Evolutionary conservation across 805 yeast genomes (phyloP).

Genomic region (Saccharomyces mikatae): DNA sequence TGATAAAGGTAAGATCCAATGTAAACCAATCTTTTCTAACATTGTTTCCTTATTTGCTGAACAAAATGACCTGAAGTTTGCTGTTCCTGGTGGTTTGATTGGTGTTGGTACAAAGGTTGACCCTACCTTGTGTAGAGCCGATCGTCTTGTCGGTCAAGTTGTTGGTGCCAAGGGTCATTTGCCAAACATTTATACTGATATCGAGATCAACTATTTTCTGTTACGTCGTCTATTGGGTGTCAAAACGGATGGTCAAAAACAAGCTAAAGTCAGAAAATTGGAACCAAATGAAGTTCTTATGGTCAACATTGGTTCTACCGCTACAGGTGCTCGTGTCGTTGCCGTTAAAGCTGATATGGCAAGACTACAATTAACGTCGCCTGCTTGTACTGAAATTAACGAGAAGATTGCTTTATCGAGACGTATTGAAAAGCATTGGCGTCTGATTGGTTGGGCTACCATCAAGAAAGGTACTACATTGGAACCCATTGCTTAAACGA

Average conservation of each 20-base stretch:
- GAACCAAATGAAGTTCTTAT: conserved; percentile 91
- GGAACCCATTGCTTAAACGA: conserved; percentile 50
- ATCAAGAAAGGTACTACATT: conserved; percentile 87
- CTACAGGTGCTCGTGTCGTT: conserved; percentile 97
- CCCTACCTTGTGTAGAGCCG: conserved; percentile 98
- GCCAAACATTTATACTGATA: conserved; percentile 94
- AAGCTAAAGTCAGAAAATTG: conserved; percentile 92
- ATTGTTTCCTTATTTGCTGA: conserved; percentile 94
- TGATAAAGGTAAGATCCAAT: conserved; percentile 78
- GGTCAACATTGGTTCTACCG: conserved; percentile 99
- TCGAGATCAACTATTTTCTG: conserved; percentile 93
- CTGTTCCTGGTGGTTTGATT: conserved; percentile 99
- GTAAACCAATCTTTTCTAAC: conserved; percentile 91
- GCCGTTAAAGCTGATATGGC: conserved; percentile 99
- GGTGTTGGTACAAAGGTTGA: conserved; percentile 99
- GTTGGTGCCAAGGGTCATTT: conserved; percentile 95
- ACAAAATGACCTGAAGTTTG: conserved; percentile 94
- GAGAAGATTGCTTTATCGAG: conserved; percentile 98
- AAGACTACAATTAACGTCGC: conserved; percentile 88
- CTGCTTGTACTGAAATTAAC: conserved; percentile 96
- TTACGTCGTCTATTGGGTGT: conserved; percentile 96
- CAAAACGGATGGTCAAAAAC: conserved; percentile 94
- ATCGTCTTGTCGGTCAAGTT: conserved; percentile 97
- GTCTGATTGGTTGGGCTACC: conserved; percentile 99
- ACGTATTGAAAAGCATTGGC: conserved; percentile 99